Base-by-base conservation (phyloP, 768 basidiomycete genomes). In the Sarcomyxa edulis region DNA sequence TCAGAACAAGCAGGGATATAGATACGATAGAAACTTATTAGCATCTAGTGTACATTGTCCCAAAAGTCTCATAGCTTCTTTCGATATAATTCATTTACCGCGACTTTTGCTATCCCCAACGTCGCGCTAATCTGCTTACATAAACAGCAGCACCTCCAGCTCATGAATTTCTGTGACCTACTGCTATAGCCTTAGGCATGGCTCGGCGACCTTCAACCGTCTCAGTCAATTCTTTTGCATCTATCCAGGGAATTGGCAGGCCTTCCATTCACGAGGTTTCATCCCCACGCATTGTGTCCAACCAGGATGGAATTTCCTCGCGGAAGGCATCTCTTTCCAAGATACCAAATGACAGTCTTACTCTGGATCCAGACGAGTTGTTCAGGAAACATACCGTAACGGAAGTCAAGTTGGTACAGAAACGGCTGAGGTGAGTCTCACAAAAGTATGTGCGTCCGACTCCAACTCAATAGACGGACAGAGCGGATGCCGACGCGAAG, bases 401-500 rank as follows among this genome's bases (percentile, higher is more conserved):
- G 0, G 86, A 91, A 53, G 80, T 89, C 24, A 84, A 70, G 55
- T 56, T 61, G 23, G 68, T 78, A 25, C 81, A 88, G 51, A 68
- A 75, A n/a, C 76, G 77, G 23, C 60, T 91, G 36, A 74, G 79
- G 89, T 86, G 35, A 49, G 51, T 51, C 15, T 28, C 41, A 37
- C 22, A 25, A 6, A 14, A n/a, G 27, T 18, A 14, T 39, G 33
- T 37, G 27, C 25, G 24, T 30, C 23, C 16, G 28, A 11, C 38
- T 34, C 16, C 36, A 40, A 19, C 28, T 33, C 30, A 19, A 37
- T 40, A 26, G 25, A 35, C 47, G 25, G 44, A 23, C 28, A 90
- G 88, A 56, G 63, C 72, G 11, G 89, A 91, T 63, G 89, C 88
- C 0, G 85, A 90, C 53, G 81, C 78, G 30, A 91, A 92, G 58